Evolutionary conservation across 164 flowering plant species (phyloP).

Genomic region (Vitis riparia): DNA sequence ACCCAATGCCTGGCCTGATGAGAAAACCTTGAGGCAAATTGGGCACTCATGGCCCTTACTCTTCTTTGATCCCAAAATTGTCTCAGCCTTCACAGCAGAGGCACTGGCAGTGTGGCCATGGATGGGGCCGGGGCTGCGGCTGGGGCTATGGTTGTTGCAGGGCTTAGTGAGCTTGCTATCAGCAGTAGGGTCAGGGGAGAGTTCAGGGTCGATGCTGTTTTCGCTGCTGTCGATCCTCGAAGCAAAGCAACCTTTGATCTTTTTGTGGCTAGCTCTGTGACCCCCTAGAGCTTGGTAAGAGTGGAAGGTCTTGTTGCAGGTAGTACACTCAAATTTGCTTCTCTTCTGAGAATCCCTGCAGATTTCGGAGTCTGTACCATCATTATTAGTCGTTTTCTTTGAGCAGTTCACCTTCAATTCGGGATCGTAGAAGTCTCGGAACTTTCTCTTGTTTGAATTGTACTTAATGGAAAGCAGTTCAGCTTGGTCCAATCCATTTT

Average conservation of each 20-base stretch:
- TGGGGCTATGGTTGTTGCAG: constrained; percentile 2
- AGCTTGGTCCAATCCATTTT: constrained; percentile 11
- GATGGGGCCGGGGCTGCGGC: not conserved
- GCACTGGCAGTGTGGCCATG: not conserved
- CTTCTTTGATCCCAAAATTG: constrained; percentile 18
- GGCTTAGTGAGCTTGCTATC: constrained; percentile 18
- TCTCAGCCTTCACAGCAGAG: constrained; percentile 1
- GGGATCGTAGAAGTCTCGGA: constrained; percentile 3
- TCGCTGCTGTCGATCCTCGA: constrained; percentile 26
- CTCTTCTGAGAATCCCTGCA: constrained; percentile 13
- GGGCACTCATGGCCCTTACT: constrained; percentile 52
- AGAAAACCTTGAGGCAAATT: constrained; percentile 53
- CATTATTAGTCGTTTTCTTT: not conserved
- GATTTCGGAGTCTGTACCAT: constrained; percentile 13
- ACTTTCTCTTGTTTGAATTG: constrained; percentile 29
- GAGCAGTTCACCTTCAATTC: constrained; percentile 18
- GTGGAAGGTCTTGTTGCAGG: constrained; percentile 46
- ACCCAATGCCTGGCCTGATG: constrained; percentile 69
- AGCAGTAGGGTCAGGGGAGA: constrained; percentile 16
- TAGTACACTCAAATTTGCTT: constrained; percentile 41
- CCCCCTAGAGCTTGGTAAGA: constrained; percentile 70
- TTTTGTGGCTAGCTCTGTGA: constrained; percentile 62
- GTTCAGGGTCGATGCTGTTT: constrained; percentile 26
- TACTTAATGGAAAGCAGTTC: constrained; percentile 6
- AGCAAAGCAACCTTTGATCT: constrained; percentile 46